Evolutionary conservation across 2,329 filamentous ascomycete genomes (phyloP).

Genomic region (Botrytis tulipae): DNA sequence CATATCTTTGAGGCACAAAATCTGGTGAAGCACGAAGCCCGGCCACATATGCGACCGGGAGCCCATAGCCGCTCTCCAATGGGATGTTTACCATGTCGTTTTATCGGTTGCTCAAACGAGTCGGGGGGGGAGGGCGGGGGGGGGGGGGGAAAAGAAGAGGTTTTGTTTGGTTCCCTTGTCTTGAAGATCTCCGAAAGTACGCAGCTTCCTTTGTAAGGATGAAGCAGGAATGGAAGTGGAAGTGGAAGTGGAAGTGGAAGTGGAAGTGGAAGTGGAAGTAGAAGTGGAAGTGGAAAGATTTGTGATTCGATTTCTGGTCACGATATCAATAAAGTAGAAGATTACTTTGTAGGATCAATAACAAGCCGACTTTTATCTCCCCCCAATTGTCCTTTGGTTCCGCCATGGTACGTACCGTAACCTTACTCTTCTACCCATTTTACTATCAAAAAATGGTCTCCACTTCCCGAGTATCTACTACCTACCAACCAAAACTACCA

Average conservation of each 20-base stretch:
- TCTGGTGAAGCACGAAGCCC: conserved; percentile 10
- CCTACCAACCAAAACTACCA: not conserved
- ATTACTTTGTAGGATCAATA: not conserved
- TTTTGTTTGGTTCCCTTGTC: not conserved
- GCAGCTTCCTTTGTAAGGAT: not conserved
- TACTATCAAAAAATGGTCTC: not conserved
- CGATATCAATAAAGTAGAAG: not conserved
- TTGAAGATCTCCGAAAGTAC: conserved; percentile 18
- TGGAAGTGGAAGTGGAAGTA: not conserved
- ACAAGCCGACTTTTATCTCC: not conserved
- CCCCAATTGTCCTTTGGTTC: not conserved
- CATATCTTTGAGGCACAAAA: conserved; percentile 17
- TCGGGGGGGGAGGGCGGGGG: not conserved
- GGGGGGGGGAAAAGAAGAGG: not conserved
- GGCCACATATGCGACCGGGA: conserved; percentile 17
- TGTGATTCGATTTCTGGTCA: conserved; percentile 4
- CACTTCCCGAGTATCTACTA: conserved; percentile 2
- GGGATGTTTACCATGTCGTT: conserved; percentile 14
- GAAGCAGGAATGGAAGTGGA: not conserved
- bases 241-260: not conserved
- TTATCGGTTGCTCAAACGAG: conserved; percentile 12
- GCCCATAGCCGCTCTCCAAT: conserved; percentile 18
- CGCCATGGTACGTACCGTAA: not conserved
- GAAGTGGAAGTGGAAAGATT: not conserved
- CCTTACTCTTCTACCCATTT: not conserved